Base-by-base conservation (phyloP, 352 stramenopile genomes). In the Phytophthora colocasiae region DNA sequence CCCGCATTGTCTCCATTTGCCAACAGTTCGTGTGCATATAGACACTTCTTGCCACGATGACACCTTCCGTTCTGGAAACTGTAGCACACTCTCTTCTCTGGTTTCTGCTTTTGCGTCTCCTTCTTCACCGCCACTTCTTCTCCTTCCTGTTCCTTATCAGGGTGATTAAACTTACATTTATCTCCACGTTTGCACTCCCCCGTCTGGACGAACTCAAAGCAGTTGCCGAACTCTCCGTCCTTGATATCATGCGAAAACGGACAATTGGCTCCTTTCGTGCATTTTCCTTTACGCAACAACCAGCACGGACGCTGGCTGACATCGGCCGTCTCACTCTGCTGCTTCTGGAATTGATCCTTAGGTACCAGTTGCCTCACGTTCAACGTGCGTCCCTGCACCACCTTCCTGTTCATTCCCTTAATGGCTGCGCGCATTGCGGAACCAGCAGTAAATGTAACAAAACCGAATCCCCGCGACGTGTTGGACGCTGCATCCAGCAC, bases 191-290 rank as follows among this genome's bases (percentile, higher is more conserved):
- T 92, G 63, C 85, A 93, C 15, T 60, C 69, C 4, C 85, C 83
- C 17, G 79, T 91, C 57, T 93, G 85, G 55, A 83, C 79, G 49
- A 85, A 93, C 65, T 93, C 81, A 58, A 93, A 93, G 75, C 85
- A 93, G 54, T 82, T 90, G 59, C 85, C 85, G 47, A 86, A 92
- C 15, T 91, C 80, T 49, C 80, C 82, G 58, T 84, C 71, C 64
- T 91, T 86, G 41, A 75, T 85, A 39, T 89, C 81, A 59, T 94
- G 83, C 38, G 85, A 92, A 75, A 88, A 94, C 17, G 80, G 78
- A 64, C 85, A 94, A 22, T 63, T 73, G 45, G 78, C 77, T 38
- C 85, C 83, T 66, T 91, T 90, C 26, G 75, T 81, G 72, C 85
- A 94, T 46, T 91, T 90, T 65, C 85, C 85, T 63, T 94, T 94